Base-by-base conservation (phyloP, 1,139 yeast species). In the Arxiozyma bovina region DNA sequence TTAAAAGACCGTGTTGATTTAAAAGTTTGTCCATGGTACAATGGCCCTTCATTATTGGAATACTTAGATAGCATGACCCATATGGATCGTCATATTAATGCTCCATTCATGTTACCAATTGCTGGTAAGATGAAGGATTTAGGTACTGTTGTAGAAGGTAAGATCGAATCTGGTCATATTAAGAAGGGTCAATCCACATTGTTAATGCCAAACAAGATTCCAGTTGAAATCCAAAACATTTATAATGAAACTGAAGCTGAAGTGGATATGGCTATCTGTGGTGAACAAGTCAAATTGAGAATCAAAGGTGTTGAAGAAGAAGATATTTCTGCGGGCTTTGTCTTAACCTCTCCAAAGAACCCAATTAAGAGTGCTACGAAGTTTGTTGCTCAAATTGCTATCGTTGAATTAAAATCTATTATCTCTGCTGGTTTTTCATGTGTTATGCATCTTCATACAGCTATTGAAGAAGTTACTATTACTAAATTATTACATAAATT, bases 401-500 rank as follows among this genome's bases (percentile, higher is more conserved):
- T 93, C 74, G 96, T 94, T 58, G 99, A 93, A 74, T 82, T 93
- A 71, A 89, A 87, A 74, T 87, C 96, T 21, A 91, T 93, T 68
- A 78, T 93, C 69, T 88, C 99, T 12, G 84, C 94, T 54, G 99
- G 99, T 58, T 93, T 85, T 76, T 83, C 96, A 15, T 93, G 99
- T 80, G 97, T 93, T 57, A 91, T 93, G 97, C 99, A 93, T 70
- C 85, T 93, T 67, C 99, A 94, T 77, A 89, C 99, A 51, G 98
- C 99, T 54, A 89, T 93, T 67, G 98, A 93, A 74, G 99, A 93
- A 74, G 96, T 93, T 54, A 79, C 80, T 48, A 82, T 93, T 69
- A 78, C 85, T 53, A 84, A 85, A 68, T 80, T 93, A 71, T 78
- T 91, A 70, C 98, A 93, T 76, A 90, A 91, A 74, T 79, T 93